Evolutionary conservation across 2,329 filamentous ascomycete genomes (phyloP), one percentile per base, ranked within the genome.

Genomic region (Coniochaeta prunicola): DNA sequence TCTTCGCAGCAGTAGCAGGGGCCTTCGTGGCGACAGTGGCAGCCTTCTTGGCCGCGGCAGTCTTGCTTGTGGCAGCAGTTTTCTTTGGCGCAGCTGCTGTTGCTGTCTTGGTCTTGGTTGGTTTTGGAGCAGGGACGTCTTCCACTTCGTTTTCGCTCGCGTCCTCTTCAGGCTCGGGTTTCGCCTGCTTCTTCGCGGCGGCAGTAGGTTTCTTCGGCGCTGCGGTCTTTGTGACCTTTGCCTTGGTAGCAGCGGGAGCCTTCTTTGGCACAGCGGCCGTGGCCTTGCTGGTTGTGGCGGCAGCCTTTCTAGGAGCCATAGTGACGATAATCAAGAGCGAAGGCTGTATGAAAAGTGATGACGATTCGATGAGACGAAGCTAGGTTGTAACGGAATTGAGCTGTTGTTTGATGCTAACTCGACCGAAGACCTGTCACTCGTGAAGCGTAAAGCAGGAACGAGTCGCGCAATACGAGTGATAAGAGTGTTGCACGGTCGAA

Each of bases 181-280:
- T 50, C 58, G 9, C 17, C n/a, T 26, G 34, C 54, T 62, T 61
- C 4, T 59, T 56, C 30, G 56, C 34, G 15, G 48, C 48, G 36
- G 54, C 74, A n/a, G 48, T 30, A 17, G 24, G 19, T 2, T 77
- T 73, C 56, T 69, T 71, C 55, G 67, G 64, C 2, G 65, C 65
- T 15, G 68, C 60, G 21, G 69, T 68, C 57, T 68, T 66, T 24
- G 61, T 62, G 21, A 63, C 59, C 53, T 69, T 63, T 63, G 48
- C n/a, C 2, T 77, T 73, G 56, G 69, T 71, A 56, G 67, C 65
- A 2, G 65, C 65, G 17, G 68, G 61, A 24, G 69, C 68, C 57
- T 68, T 66, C 26, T 61, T 62, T 19, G 63, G 59, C 53, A 69
- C 64, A 64, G 70, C 64, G 63, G 30, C 63, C 64, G 57, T 56